phyloP scores from a whole-genome alignment of 306 rosid genomes.

The Vigna nakashimae region DNA sequence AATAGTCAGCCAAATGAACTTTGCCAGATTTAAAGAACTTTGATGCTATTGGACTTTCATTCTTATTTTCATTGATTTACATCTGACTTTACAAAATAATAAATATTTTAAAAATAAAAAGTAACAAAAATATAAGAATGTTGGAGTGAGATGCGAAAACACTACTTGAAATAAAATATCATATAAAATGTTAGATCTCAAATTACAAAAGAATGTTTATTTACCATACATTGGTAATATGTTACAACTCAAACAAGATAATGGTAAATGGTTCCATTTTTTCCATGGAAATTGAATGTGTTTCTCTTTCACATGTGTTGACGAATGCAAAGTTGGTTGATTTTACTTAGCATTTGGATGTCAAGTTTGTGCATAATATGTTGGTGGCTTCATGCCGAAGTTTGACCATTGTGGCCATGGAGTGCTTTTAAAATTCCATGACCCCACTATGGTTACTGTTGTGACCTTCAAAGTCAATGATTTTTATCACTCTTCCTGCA shows the following conservation, averaged over 20 bases:
- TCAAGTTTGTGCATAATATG: too few species aligned
- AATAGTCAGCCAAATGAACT: too few species aligned
- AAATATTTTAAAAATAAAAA: too few species aligned
- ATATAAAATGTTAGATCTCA: neutral
- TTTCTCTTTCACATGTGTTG: neutral
- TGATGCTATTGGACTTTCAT: neutral
- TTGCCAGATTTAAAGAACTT: neutral
- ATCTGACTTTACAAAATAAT: too few species aligned
- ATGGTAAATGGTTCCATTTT: neutral
- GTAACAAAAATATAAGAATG: too few species aligned
- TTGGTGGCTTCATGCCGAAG: neutral
- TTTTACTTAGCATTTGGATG: neutral
- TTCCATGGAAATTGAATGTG: neutral
- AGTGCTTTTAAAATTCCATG: neutral
- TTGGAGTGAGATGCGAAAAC: too few species aligned
- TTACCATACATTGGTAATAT: too few species aligned
- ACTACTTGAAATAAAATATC: too few species aligned
- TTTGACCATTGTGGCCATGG: conserved; percentile 1
- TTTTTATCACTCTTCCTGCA: neutral
- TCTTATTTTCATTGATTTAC: too few species aligned
- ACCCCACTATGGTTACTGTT: neutral
- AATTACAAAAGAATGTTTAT: too few species aligned
- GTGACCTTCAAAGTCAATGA: conserved; percentile 29
- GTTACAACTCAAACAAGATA: too few species aligned
- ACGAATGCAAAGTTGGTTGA: neutral